These are phyloP conservation scores for Phytophthora rubi DNA, from an alignment of 352 stramenopile species.

Conservation along the genomic window DNA sequence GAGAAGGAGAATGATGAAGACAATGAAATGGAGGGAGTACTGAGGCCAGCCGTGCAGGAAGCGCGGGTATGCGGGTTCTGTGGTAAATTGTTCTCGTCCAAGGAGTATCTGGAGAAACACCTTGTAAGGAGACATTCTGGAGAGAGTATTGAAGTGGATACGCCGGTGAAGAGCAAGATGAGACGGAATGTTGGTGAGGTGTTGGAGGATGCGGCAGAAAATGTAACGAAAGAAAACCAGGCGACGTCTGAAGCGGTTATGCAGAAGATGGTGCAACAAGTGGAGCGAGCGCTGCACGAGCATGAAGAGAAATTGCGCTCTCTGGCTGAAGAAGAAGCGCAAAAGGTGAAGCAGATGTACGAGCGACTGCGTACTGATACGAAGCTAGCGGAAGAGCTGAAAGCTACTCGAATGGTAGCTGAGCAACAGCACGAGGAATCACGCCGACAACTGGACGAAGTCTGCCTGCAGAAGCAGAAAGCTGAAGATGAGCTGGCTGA, in stretches of 20 bases:
- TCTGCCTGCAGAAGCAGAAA: conserved; percentile 47
- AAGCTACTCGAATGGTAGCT: conserved; percentile 29
- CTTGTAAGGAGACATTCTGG: conserved; percentile 53
- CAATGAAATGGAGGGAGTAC: background rate
- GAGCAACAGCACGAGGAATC: conserved; percentile 41
- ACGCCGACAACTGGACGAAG: conserved; percentile 42
- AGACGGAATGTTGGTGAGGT: background rate
- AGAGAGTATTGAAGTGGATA: conserved; percentile 26
- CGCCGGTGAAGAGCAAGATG: conserved; percentile 23
- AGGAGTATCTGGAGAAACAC: conserved; percentile 71
- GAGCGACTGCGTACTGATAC: conserved; percentile 58
- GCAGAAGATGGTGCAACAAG: conserved; percentile 58
- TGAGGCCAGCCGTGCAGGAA: conserved; percentile 42
- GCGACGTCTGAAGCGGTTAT: conserved; percentile 28
- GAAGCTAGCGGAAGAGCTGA: conserved; percentile 53
- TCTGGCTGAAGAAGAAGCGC: conserved; percentile 50
- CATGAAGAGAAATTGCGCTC: conserved; percentile 58
- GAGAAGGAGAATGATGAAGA: conserved; percentile 15
- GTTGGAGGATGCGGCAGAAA: conserved; percentile 12
- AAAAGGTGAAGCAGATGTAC: conserved; percentile 62
- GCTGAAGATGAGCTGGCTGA: conserved; percentile 41
- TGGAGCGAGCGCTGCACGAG: conserved; percentile 52
- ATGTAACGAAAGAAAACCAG: conserved; percentile 2
- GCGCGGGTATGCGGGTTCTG: conserved; percentile 63
- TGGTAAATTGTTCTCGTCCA: conserved; percentile 74